These are phyloP conservation scores for Podosphaera aphanis DNA, from an alignment of 2,329 filamentous ascomycete genomes.

Conservation along the genomic window DNA sequence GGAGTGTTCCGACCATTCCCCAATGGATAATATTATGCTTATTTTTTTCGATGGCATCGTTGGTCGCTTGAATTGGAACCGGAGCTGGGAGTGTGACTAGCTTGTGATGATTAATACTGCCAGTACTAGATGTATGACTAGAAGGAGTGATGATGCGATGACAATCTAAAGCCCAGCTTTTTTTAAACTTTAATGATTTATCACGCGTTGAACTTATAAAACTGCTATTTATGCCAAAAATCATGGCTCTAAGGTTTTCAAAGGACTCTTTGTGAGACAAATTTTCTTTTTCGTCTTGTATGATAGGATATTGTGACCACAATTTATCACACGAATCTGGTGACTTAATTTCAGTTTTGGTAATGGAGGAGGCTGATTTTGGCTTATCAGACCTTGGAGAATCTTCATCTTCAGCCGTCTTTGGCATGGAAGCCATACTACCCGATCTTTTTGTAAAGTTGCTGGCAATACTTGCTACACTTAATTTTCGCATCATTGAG, in stretches of 20 bases:
- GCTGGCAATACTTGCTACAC: conserved; percentile 54
- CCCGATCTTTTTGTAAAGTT: conserved; percentile 49
- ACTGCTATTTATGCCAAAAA: conserved; percentile 5
- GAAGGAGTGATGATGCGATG: conserved; percentile 10
- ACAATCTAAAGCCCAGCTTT: conserved; percentile 11
- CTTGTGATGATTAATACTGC: conserved; percentile 8
- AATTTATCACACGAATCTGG: conserved; percentile 7
- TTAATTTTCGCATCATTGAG: conserved; percentile 71
- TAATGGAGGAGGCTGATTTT: conserved; percentile 1
- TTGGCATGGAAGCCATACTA: conserved; percentile 13
- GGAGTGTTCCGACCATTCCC: not conserved
- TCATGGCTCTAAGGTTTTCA: conserved; percentile 5
- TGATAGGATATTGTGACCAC: conserved; percentile 10
- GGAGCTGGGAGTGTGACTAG: conserved; percentile 1
- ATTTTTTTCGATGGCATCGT: conserved; percentile 8
- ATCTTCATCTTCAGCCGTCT: conserved; percentile 8
- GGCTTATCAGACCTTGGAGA: conserved; percentile 4
- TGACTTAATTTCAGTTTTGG: conserved; percentile 5
- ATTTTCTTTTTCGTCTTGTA: conserved; percentile 14
- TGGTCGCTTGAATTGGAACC: conserved; percentile 4
- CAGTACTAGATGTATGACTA: conserved; percentile 12
- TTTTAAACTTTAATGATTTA: conserved; percentile 10
- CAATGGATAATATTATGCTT: conserved; percentile 6
- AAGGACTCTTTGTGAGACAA: conserved; percentile 5
- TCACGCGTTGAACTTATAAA: conserved; percentile 7